Evolutionary conservation across 495 filamentous ascomycete genomes (phyloP).

Genomic region (Podospora appendiculata): DNA sequence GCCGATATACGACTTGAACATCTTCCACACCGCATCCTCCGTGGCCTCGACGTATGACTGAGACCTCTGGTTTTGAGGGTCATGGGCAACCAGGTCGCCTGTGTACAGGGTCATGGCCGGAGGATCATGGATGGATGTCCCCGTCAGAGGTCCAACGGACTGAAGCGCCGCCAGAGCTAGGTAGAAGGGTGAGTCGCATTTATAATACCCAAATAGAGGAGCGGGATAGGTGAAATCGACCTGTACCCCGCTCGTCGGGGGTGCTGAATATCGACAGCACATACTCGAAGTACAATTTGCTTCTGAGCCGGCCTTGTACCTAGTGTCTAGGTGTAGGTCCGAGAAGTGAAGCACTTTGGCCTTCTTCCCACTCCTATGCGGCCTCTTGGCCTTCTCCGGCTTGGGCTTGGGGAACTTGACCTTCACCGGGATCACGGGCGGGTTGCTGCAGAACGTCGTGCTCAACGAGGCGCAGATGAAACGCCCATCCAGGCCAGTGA

Average conservation of each 20-base stretch:
- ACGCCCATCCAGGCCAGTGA: constrained; percentile 46
- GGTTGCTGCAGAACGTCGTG: constrained; percentile 39
- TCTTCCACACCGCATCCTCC: constrained; percentile 41
- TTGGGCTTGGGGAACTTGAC: constrained; percentile 50
- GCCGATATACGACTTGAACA: constrained; percentile 49
- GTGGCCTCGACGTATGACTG: constrained; percentile 42
- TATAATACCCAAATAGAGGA: constrained; percentile 45
- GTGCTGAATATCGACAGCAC: constrained; percentile 44
- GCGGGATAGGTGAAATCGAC: constrained; percentile 37
- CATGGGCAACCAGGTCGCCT: constrained; percentile 50
- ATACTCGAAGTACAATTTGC: constrained; percentile 46
- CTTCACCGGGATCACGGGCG: constrained; percentile 35
- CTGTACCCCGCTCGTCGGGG: constrained; percentile 1
- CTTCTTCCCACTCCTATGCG: constrained; percentile 40
- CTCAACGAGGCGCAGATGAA: constrained; percentile 50
- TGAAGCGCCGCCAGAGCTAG: constrained; percentile 50
- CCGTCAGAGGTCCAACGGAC: constrained; percentile 49
- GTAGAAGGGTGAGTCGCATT: constrained; percentile 53
- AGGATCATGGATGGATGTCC: constrained; percentile 34
- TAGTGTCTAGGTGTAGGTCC: constrained; percentile 54
- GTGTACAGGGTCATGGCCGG: constrained; percentile 48
- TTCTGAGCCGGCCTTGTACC: constrained; percentile 47
- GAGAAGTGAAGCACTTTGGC: constrained; percentile 55
- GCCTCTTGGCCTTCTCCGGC: constrained; percentile 33
- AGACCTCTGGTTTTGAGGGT: constrained; percentile 37